Base-by-base conservation (phyloP, 78 protist genomes). In the Dictyostelium citrinum region DNA sequence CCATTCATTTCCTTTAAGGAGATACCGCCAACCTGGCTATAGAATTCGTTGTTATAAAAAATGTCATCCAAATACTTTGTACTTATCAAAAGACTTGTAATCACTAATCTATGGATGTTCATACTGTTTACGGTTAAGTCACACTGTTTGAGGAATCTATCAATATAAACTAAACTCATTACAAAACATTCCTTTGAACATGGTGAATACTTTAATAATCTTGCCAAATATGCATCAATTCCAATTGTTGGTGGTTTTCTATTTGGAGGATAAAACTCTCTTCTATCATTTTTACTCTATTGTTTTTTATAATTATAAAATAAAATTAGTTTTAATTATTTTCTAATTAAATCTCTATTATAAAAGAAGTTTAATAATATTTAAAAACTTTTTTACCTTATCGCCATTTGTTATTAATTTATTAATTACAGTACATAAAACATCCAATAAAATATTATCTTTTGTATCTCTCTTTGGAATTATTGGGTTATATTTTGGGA, bases 31-130 rank as follows among this genome's bases (percentile, higher is more conserved):
- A 91, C 95, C 55, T 82, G 85, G 39, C 90, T 79, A 35, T 91
- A 91, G 67, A 84, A 91, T 61, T 91, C 91, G n/a, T 91, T 91
- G 20, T 91, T 91, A 55, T 91, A 91, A 37, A 84, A 84, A 3
- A 84, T 91, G n/a, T 91, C 95, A 46, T 91, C 95, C 31, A 91
- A 78, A 79, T 83, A 84, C 39, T 91, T 91, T 3, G 95, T 84
- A 24, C 83, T 70, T 14, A 91, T 82, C 12, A 91, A 72, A 9
- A 91, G 43, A 75, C 84, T 72, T 22, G 95, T 91, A 14, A 91
- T 84, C 10, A 91, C 90, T 8, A 91, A 67, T 71, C 95, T 86
- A 60, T 91, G 95, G 60, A 91, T 84, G 29, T 91, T 91, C 88
- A 91, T 83, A 6, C 83, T 75, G n/a, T 83, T 91, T 35, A 91